Evolutionary conservation across 108 stramenopile genomes (phyloP).

Genomic region (Nitzschia inconspicua): DNA sequence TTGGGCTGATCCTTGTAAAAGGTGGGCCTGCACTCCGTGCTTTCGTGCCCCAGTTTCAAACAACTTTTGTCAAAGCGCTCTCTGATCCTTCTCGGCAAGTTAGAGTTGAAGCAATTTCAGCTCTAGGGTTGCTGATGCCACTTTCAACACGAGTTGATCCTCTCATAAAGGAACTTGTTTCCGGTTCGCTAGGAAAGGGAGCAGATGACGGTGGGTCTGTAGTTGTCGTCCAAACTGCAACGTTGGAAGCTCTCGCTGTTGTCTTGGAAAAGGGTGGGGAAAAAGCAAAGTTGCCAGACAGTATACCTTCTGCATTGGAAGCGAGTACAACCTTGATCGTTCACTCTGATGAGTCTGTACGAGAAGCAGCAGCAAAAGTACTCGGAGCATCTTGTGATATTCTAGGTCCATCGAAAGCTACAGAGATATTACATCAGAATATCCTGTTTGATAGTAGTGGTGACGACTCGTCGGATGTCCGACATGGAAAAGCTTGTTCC

Average conservation of each 20-base stretch:
- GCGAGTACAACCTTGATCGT: conserved; percentile 64
- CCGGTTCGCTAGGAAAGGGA: conserved; percentile 63
- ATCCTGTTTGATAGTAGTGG: conserved; percentile 42
- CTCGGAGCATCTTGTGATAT: conserved; percentile 68
- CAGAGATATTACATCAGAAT: conserved; percentile 38
- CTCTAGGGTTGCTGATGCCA: conserved; percentile 87
- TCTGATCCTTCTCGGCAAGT: conserved; percentile 90
- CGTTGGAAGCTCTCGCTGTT: conserved; percentile 73
- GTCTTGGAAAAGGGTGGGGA: conserved; percentile 69
- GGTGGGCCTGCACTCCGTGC: conserved; percentile 92
- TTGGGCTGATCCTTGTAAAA: conserved; percentile 87
- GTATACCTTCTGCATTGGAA: conserved; percentile 78
- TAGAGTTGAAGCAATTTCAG: conserved; percentile 76
- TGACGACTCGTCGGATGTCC: conserved; percentile 36
- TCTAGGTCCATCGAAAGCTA: conserved; percentile 50
- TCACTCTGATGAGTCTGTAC: conserved; percentile 76
- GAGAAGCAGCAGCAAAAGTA: conserved; percentile 82
- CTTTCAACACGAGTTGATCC: conserved; percentile 89
- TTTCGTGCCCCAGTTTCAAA: conserved; percentile 99
- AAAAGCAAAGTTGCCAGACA: conserved; percentile 82
- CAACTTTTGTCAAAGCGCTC: conserved; percentile 98
- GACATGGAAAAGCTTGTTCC: conserved; percentile 74
- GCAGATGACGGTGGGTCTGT: conserved; percentile 34
- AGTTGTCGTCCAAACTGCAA: conserved; percentile 83
- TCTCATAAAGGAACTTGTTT: conserved; percentile 86